Conservation (phyloP, 108 stramenopile species). For the Nannochloropsis oceanica region DNA sequence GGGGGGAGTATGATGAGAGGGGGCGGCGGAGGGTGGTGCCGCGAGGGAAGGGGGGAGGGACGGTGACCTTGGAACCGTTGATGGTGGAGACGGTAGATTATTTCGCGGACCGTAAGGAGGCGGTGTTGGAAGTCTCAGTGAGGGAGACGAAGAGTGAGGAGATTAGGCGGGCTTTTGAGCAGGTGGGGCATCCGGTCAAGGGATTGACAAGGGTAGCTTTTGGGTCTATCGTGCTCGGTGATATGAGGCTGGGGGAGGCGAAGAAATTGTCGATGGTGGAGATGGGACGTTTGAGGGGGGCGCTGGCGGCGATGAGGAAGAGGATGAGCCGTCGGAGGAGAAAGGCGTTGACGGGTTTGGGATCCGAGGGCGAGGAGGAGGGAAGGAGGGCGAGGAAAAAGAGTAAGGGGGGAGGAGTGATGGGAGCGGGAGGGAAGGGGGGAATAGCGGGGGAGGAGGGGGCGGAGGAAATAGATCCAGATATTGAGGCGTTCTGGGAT, state of each 20-base stretch:
- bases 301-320: neutral
- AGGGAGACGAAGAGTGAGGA: neutral
- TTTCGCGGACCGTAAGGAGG: neutral
- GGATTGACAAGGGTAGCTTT: neutral
- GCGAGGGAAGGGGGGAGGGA: neutral
- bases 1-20: neutral
- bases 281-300: neutral
- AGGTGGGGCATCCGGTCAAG: neutral
- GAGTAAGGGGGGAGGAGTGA: neutral
- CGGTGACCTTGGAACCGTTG: neutral
- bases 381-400: neutral
- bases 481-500: neutral
- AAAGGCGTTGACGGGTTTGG: neutral
- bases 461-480: neutral
- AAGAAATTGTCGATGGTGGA: neutral
- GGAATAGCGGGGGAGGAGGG: neutral
- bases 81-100: neutral
- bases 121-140: neutral
- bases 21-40: neutral
- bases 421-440: neutral
- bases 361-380: no score
- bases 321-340: neutral
- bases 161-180: neutral
- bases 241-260: neutral
- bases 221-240: slow-evolving; percentile 3